Base-by-base conservation (phyloP, 2,329 filamentous ascomycete species). In the Fusarium longipes region DNA sequence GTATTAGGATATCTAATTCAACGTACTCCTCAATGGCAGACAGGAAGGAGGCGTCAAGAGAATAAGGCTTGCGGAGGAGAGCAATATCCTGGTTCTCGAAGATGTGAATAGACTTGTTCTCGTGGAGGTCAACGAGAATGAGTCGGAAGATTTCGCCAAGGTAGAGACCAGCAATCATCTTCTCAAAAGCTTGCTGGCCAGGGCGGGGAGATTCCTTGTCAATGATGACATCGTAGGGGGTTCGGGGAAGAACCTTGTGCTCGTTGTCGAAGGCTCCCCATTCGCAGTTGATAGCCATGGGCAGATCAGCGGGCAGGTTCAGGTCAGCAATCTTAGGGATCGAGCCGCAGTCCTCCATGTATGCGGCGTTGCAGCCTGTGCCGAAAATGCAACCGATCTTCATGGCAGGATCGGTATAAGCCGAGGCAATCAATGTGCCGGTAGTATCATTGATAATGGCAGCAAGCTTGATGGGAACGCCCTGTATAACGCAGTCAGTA, bases 381-480 rank as follows among this genome's bases (percentile, higher is more conserved):
- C 96, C 96, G 75, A 99, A 99, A 77, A 99, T 99, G 80, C 95
- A 97, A 56, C 96, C 96, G 74, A 98, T 96, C 81, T 89, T 93
- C 87, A 97, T 96, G 71, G 90, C 88, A 43, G 90, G 83, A 77
- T 99, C 94, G n/a, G 95, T 98, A 81, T 99, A 99, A 29, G 93
- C 91, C 25, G 95, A 98, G 63, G 96, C 96, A 75, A 99, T 97
- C 74, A 99, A 84, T 30, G 96, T 99, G 74, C 96, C 96, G 18
- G 95, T 98, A 45, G 96, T 99, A 78, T 99, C 96, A 78, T 99
- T 99, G 82, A 98, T 96, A 78, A 99, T 82, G 33, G 96, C 96
- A 24, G 91, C 92, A 57, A 98, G 84, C 82, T 94, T 97, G 81
- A 98, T 96, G 44, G 95, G 95, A 15, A 97, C 90, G 29, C 90